These are phyloP conservation scores for Boletus rex-veris DNA, from an alignment of 768 basidiomycete species.

Conservation along the genomic window DNA sequence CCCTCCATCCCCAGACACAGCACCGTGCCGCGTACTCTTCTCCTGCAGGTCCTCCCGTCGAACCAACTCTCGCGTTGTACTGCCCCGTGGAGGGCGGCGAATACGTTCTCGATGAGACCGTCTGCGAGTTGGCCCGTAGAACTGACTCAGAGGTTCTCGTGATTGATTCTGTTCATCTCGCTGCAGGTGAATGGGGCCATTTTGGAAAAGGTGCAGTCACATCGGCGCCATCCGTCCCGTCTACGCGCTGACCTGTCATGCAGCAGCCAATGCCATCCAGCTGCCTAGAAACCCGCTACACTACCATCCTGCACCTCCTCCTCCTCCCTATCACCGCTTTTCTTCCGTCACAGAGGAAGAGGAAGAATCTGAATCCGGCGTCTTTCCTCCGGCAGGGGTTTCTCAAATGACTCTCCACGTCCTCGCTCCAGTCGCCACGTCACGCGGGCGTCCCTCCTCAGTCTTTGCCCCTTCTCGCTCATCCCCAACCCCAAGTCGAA, in stretches of 20 bases:
- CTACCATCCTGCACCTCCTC: conserved; percentile 38
- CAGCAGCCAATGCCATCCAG: conserved; percentile 68
- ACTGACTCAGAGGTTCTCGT: conserved; percentile 80
- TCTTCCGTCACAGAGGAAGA: conserved; percentile 38
- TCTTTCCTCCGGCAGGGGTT: conserved; percentile 32
- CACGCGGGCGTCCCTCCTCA: conserved; percentile 35
- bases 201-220: conserved; percentile 68
- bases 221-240: background rate
- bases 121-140: conserved; percentile 69
- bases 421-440: conserved; percentile 33
- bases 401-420: conserved; percentile 49
- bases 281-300: conserved; percentile 77
- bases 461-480: conserved; percentile 39
- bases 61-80: conserved; percentile 83
- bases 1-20: conserved; percentile 80
- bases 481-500: conserved; percentile 48
- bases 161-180: conserved; percentile 79
- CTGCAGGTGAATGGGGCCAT: conserved; percentile 82
- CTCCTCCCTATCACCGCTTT: conserved; percentile 28
- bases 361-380: conserved; percentile 48
- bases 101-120: conserved; percentile 74
- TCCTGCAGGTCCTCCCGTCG: conserved; percentile 50
- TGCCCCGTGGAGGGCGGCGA: conserved; percentile 83
- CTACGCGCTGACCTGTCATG: conserved; percentile 7
- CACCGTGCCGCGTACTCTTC: conserved; percentile 63